Conservation (phyloP, 805 yeast genomes). For the Teunomyces kruisii region DNA sequence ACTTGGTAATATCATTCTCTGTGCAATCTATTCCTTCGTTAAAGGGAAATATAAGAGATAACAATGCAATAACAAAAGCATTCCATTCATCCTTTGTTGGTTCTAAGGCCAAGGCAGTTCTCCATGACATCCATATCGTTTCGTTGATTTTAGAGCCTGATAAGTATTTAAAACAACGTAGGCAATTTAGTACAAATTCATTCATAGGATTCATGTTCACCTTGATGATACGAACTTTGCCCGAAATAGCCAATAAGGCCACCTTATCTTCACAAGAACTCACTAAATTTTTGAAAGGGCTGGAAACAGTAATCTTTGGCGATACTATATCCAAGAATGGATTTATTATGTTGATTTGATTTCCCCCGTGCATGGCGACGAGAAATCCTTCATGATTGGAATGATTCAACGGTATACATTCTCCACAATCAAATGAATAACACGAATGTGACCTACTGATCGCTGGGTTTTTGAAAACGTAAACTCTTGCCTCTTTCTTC, state of each 20-base stretch:
- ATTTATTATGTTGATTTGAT: slow-evolving; percentile 45
- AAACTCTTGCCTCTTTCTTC: slow-evolving; percentile 45
- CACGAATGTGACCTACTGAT: slow-evolving; percentile 28
- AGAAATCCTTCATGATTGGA: slow-evolving; percentile 44
- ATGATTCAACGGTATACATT: slow-evolving; percentile 39
- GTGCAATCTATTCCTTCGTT: slow-evolving; percentile 18
- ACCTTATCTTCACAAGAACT: slow-evolving; percentile 30
- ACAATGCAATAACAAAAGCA: slow-evolving; percentile 51
- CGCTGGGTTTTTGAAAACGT: slow-evolving; percentile 45
- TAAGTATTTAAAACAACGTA: slow-evolving; percentile 51
- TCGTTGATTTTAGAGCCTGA: slow-evolving; percentile 60
- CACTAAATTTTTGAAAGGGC: slow-evolving; percentile 19
- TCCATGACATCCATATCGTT: slow-evolving; percentile 63
- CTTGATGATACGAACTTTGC: slow-evolving; percentile 23
- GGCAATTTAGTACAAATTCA: slow-evolving; percentile 42
- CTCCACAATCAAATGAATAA: slow-evolving; percentile 28
- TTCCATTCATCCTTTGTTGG: slow-evolving; percentile 55
- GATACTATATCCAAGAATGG: slow-evolving; percentile 58
- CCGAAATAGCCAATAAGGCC: slow-evolving; percentile 21
- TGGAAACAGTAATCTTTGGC: slow-evolving; percentile 16
- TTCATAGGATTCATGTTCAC: slow-evolving; percentile 47
- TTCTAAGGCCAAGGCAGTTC: slow-evolving; percentile 48
- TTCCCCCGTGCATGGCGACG: slow-evolving; percentile 36
- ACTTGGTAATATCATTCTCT: slow-evolving; percentile 27
- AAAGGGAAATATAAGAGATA: slow-evolving; percentile 52